A percentile compares a stretch with the other conserved stretches of the same genome.
phyloP scores from a whole-genome alignment of 805 yeast genomes.

The Teunomyces atbi region DNA sequence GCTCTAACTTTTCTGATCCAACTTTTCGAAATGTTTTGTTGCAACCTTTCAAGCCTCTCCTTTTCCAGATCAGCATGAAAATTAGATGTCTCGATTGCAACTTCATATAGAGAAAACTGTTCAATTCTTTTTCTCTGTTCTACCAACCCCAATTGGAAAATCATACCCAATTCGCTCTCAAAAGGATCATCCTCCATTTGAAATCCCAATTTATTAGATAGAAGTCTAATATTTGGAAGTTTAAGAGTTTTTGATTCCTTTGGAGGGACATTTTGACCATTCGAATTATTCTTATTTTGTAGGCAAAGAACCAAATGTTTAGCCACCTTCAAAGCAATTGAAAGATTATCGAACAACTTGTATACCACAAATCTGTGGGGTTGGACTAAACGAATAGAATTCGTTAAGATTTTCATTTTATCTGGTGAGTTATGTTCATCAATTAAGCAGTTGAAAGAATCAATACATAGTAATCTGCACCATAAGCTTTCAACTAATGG shows the following conservation, averaged over 20 bases:
- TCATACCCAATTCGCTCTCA: conserved; percentile 40
- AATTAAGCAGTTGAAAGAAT: conserved; percentile 15
- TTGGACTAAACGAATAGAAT: conserved; percentile 31
- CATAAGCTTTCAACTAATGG: conserved; percentile 47
- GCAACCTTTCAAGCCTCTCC: conserved; percentile 26
- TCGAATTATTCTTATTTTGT: conserved; percentile 13
- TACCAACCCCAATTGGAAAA: conserved; percentile 38
- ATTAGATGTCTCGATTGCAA: conserved; percentile 1
- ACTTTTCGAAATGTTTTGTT: conserved; percentile 51
- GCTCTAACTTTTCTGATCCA: conserved; percentile 70
- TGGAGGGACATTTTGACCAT: conserved; percentile 25
- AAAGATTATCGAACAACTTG: conserved; percentile 37
- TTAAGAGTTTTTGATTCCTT: conserved; percentile 25
- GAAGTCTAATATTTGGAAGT: conserved; percentile 29
- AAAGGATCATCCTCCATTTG: conserved; percentile 46
- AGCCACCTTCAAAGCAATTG: conserved; percentile 30
- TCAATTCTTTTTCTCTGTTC: conserved; percentile 42
- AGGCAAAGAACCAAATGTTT: conserved; percentile 33
- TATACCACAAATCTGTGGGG: conserved; percentile 40
- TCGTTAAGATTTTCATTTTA: conserved; percentile 21
- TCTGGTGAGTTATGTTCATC: conserved; percentile 12
- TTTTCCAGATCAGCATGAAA: conserved; percentile 4
- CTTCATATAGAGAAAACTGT: conserved; percentile 23
- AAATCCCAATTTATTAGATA: conserved; percentile 26
- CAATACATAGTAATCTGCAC: conserved; percentile 47